Base-by-base conservation (phyloP, 2,329 filamentous ascomycete species). In the Phaeosphaeria sp. region DNA sequence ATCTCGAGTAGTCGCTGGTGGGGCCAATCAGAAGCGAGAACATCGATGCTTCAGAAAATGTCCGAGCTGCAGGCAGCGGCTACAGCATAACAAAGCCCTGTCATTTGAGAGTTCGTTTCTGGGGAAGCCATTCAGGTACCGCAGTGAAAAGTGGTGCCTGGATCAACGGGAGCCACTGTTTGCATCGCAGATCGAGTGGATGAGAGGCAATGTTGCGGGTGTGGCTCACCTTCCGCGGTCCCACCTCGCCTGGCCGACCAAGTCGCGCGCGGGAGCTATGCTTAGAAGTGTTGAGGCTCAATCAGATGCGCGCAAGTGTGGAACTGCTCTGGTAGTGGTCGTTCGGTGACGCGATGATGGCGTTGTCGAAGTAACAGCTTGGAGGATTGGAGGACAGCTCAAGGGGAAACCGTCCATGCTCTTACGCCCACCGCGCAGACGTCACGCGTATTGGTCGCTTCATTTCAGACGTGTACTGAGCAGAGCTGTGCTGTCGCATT, bases 251-350 rank as follows among this genome's bases (percentile, higher is more conserved):
- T 65, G 65, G 46, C 61, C 72, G 72, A 64, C 72, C 66, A 71
- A 55, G 71, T 75, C 65, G 73, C 74, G 74, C 73, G 74, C 74
- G 73, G 74, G 72, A 75, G 63, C 72, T 72, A 75, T 70, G 60
- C 64, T 72, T 69, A 66, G 72, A 71, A 60, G 53, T 64, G 69
- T 68, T 75, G 73, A 74, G 71, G 72, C 72, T 73, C 72, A 72
- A 75, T 73, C 64, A 73, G 68, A 72, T 50, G 61, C 58, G 58
- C 50, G 46, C 44, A 59, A 56, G 47, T 42, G 51, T 61, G 64
- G 64, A 62, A 65, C 60, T 30, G n/a, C 33, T 42, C 49, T 51
- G 53, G 47, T 30, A 47, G 9, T 33, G 42, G 60, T 62, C 33
- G 44, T 58, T 64, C 54, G 50, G 56, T 58, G 55, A 47, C 54